These are phyloP conservation scores for Lentinus tigrinus DNA, from an alignment of 768 basidiomycete genomes.

Conservation along the genomic window DNA sequence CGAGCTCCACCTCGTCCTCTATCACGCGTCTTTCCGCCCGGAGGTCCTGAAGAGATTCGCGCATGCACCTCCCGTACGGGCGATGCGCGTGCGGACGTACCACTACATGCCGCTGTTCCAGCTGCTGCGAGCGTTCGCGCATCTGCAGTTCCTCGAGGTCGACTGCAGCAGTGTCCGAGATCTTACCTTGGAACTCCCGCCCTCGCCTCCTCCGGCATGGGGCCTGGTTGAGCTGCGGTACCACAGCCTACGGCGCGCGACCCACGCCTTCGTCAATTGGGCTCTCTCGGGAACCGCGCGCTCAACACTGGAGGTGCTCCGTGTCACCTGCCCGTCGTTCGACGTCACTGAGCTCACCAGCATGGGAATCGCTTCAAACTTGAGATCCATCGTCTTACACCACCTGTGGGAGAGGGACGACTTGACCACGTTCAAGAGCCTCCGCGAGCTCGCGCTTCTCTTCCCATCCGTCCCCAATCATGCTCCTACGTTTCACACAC, in stretches of 20 bases:
- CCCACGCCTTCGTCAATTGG: constrained; percentile 6
- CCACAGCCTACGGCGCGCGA: neutral
- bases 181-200: neutral
- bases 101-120: constrained; percentile 11
- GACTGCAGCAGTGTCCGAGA: neutral
- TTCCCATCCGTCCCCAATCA: neutral
- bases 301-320: constrained; percentile 3
- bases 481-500: neutral
- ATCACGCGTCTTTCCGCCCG: constrained; percentile 1
- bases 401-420: neutral
- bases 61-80: neutral
- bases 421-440: neutral
- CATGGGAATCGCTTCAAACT: neutral
- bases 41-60: neutral
- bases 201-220: neutral
- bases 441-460: constrained; percentile 1
- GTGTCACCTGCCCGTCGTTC: constrained; percentile 7
- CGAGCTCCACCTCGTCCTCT: constrained; percentile 1
- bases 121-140: constrained; percentile 2
- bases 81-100: constrained; percentile 10
- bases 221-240: constrained; percentile 11
- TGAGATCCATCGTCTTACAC: constrained; percentile 4
- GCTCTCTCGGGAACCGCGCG: constrained; percentile 6
- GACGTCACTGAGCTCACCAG: neutral
- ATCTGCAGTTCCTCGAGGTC: constrained; percentile 9